phyloP scores from a whole-genome alignment of 1,284 basidiomycete species.

The Phlebopus sp. region DNA sequence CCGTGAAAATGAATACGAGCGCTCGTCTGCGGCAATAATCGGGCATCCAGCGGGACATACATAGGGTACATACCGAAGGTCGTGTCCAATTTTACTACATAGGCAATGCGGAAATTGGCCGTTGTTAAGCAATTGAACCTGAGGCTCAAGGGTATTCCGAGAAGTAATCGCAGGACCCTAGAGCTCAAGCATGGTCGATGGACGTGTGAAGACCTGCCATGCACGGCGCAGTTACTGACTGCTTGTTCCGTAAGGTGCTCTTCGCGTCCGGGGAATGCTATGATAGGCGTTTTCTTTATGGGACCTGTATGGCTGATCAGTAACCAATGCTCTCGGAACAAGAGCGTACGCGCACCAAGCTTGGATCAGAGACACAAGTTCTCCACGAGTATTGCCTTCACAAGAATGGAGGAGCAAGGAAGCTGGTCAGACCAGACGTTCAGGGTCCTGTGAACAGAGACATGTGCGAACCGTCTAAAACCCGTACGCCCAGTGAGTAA shows the following conservation, averaged over 20 bases:
- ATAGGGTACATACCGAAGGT: background rate
- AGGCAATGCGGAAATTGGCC: slow-evolving; percentile 11
- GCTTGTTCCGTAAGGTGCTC: background rate
- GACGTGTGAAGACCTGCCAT: background rate
- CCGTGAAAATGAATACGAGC: background rate
- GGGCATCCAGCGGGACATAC: background rate
- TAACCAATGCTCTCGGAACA: too few species aligned
- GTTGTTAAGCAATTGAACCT: slow-evolving; percentile 11
- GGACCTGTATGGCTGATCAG: background rate
- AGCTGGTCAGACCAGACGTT: background rate
- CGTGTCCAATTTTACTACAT: background rate
- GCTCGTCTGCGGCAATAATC: slow-evolving; percentile 7
- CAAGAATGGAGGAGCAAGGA: background rate
- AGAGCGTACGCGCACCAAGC: too few species aligned
- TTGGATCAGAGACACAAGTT: too few species aligned
- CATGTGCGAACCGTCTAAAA: background rate
- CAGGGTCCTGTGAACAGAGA: background rate
- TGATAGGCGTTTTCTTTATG: slow-evolving; percentile 1
- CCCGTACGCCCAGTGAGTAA: background rate
- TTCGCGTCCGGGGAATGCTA: background rate
- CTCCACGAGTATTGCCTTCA: background rate
- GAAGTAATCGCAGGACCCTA: background rate
- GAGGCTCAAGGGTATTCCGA: slow-evolving; percentile 2
- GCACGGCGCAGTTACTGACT: background rate
- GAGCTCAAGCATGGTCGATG: background rate